These are phyloP conservation scores for Lentinula sp. DNA, from an alignment of 768 basidiomycete genomes.

Conservation along the genomic window DNA sequence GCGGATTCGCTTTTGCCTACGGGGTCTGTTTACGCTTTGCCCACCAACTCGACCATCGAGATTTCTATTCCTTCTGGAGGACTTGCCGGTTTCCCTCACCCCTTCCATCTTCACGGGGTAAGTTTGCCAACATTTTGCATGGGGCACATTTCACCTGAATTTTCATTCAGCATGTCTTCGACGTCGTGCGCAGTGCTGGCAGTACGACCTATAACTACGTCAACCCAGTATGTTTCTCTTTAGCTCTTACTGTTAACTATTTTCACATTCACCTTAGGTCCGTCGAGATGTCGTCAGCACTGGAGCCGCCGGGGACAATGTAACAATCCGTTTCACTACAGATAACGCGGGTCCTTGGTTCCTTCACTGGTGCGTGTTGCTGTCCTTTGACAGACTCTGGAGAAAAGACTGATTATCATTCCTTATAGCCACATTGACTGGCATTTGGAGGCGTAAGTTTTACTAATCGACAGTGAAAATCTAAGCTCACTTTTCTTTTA, in stretches of 20 bases:
- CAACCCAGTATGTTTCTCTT: conserved; percentile 31
- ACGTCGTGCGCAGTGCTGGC: conserved; percentile 37
- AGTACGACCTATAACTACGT: conserved; percentile 30
- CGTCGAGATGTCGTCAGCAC: conserved; percentile 43
- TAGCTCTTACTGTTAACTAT: background rate
- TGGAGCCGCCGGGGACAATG: conserved; percentile 20
- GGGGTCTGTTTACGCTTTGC: conserved; percentile 41
- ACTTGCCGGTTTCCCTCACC: conserved; percentile 19
- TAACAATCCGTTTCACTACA: conserved; percentile 43
- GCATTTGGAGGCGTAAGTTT: conserved; percentile 35
- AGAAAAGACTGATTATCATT: background rate
- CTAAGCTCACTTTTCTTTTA: background rate
- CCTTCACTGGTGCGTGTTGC: conserved; percentile 6
- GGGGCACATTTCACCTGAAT: background rate
- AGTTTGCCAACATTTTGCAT: background rate
- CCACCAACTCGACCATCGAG: conserved; percentile 40
- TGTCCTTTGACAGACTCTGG: background rate
- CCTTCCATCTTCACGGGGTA: conserved; percentile 5
- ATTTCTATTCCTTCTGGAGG: conserved; percentile 32
- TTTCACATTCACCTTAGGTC: background rate
- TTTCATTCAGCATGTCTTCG: conserved; percentile 27
- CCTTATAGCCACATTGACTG: conserved; percentile 43
- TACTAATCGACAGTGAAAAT: too few relatives aligned
- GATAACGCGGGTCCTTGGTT: conserved; percentile 35
- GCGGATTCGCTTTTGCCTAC: conserved; percentile 42